Percentiles rank a stretch among this genome's conserved stretches.
Conservation (phyloP, 2,329 filamentous ascomycete species). For the Dactylonectria macrodidyma region DNA sequence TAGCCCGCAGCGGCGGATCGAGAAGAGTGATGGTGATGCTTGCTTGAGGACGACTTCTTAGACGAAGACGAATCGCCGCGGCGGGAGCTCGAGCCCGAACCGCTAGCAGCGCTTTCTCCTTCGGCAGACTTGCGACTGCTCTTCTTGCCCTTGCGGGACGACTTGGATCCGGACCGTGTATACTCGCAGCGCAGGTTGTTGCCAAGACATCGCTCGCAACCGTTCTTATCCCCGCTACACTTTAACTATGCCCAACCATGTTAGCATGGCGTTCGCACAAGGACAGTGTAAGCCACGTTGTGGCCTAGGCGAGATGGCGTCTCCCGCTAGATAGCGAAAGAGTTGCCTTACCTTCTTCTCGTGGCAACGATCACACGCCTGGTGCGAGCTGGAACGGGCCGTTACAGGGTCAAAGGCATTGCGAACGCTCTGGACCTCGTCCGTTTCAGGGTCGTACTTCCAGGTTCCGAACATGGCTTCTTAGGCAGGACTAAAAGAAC, state of each 20-base stretch:
- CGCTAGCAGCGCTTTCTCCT: conserved; percentile 34
- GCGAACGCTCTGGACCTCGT: conserved; percentile 55
- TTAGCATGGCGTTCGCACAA: conserved; percentile 21
- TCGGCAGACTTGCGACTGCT: conserved; percentile 42
- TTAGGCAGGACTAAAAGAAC: background rate
- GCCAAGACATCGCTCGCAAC: conserved; percentile 54
- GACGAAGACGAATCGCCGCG: conserved; percentile 42
- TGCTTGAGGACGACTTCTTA: conserved; percentile 34
- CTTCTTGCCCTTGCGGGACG: conserved; percentile 50
- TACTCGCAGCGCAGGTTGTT: conserved; percentile 54
- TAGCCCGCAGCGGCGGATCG: conserved; percentile 31
- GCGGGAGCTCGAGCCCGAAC: conserved; percentile 38
- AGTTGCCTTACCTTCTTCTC: conserved; percentile 54
- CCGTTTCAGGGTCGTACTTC: conserved; percentile 57
- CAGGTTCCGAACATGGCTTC: conserved; percentile 55
- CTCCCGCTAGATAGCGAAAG: conserved; percentile 7
- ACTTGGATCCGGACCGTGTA: conserved; percentile 52
- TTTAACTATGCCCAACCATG: conserved; percentile 47
- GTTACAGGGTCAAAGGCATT: conserved; percentile 55
- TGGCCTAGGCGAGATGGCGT: conserved; percentile 12
- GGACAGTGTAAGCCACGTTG: conserved; percentile 11
- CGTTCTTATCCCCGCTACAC: conserved; percentile 56
- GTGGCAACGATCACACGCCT: conserved; percentile 57
- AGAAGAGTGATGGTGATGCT: conserved; percentile 34
- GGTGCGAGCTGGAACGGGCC: conserved; percentile 56